Evolutionary conservation across 768 basidiomycete species (phyloP), one percentile per base, ranked within the genome.

Genomic region (Trametopsis cervina): DNA sequence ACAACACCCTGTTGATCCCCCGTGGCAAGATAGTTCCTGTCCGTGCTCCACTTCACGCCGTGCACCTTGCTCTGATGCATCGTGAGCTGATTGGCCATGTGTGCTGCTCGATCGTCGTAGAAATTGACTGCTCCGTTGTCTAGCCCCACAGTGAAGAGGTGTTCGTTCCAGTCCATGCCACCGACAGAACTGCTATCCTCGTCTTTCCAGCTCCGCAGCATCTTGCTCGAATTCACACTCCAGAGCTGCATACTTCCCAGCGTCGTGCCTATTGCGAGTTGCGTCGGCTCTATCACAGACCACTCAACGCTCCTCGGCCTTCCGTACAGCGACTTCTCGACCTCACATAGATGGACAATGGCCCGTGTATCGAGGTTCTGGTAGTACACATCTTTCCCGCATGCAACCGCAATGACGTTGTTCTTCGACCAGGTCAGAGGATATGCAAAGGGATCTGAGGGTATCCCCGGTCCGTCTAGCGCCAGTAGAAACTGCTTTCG

Each of bases 401-500:
- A 85, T 12, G 78, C 76, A 17, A 85, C 80, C 1, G 80, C 78
- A 41, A 85, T 83, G 44, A 69, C 63, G 52, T 84, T 83, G 3
- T 66, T 66, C 23, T 50, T 62, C 2, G 82, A 83, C 82, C 83
- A 85, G 29, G 74, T 67, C 48, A 84, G 75, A 2, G 82, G 76
- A 54, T 70, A 77, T 2, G 80, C 75, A 44, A 76, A 75, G 7
- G 71, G 65, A 51, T 81, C 73, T 4, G 65, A 61, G 6, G 76
- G 70, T 21, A 84, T 74, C 3, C 80, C 81, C 0, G 82, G 83
- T 12, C 78, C 79, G 55, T 85, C 83, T n/a, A 84, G 67, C 0
- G 77, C 75, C 54, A 82, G 68, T 2, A 75, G 53, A 57, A 77
- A 80, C 46, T 82, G 78, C 46, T 70, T 71, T 39, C 70, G 70